Conservation (phyloP, 2,329 filamentous ascomycete species). For the Xylariaceae sp. region DNA sequence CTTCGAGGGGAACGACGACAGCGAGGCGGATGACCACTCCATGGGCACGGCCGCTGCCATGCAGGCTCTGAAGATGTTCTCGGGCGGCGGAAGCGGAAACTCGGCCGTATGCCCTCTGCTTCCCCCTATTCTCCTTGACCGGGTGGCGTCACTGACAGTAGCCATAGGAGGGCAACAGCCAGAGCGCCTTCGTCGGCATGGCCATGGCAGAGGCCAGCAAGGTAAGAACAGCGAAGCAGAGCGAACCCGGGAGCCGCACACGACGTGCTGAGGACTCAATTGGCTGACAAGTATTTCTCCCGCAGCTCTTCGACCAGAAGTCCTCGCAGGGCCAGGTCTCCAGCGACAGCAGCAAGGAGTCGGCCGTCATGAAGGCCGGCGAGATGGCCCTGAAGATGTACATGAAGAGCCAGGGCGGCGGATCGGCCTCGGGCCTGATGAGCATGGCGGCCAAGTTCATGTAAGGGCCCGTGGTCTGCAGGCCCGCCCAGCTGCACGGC, state of each 20-base stretch:
- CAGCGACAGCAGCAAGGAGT: conserved; percentile 66
- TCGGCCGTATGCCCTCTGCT: conserved; percentile 21
- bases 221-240: conserved; percentile 34
- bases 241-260: background rate
- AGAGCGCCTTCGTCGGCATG: conserved; percentile 75
- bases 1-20: conserved; percentile 48
- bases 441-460: conserved; percentile 26
- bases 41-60: conserved; percentile 70
- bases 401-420: conserved; percentile 63
- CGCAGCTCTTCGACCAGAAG: conserved; percentile 53
- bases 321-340: conserved; percentile 44
- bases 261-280: too few relatives aligned
- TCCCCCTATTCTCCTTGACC: background rate
- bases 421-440: conserved; percentile 24
- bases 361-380: conserved; percentile 68
- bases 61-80: conserved; percentile 77
- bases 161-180: conserved; percentile 40
- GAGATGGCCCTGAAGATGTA: conserved; percentile 91
- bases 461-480: too few relatives aligned
- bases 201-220: conserved; percentile 85
- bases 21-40: conserved; percentile 39
- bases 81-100: conserved; percentile 41
- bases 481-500: too few relatives aligned
- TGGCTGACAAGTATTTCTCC: background rate
- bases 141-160: conserved; percentile 3